These are phyloP conservation scores for Ceratorhiza oryzae-sativae DNA, from an alignment of 1,284 basidiomycete species.

Conservation along the genomic window DNA sequence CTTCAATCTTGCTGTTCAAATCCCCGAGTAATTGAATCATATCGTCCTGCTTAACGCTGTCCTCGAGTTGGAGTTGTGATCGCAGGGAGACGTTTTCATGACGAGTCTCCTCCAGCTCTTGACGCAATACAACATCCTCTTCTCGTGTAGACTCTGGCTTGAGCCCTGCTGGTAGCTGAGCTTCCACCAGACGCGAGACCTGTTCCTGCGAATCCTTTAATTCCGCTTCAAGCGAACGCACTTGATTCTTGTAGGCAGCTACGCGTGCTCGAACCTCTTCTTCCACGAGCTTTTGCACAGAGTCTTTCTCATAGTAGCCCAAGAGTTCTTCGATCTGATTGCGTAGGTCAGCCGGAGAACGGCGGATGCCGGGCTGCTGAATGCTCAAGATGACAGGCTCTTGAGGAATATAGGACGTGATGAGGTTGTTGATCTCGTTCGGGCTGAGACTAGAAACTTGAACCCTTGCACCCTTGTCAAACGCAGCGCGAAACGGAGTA, in stretches of 20 bases:
- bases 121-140: neutral
- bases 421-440: neutral
- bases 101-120: conserved; percentile 2
- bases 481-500: neutral
- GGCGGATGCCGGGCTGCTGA: neutral
- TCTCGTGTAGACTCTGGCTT: neutral
- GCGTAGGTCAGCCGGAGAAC: neutral
- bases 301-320: conserved; percentile 14
- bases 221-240: neutral
- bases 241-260: neutral
- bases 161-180: neutral
- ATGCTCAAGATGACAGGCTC: neutral
- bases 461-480: neutral
- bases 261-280: neutral
- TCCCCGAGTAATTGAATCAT: neutral
- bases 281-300: neutral
- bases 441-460: neutral
- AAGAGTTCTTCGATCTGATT: conserved; percentile 2
- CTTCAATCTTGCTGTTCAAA: conserved; percentile 18
- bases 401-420: neutral
- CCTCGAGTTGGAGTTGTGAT: conserved; percentile 30
- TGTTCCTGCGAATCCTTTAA: conserved; percentile 1
- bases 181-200: neutral
- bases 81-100: conserved; percentile 34
- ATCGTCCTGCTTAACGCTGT: conserved; percentile 20